Evolutionary conservation across 108 stramenopile genomes (phyloP), one percentile per base, ranked within the genome.

Genomic region (Skeletonema marinoi): DNA sequence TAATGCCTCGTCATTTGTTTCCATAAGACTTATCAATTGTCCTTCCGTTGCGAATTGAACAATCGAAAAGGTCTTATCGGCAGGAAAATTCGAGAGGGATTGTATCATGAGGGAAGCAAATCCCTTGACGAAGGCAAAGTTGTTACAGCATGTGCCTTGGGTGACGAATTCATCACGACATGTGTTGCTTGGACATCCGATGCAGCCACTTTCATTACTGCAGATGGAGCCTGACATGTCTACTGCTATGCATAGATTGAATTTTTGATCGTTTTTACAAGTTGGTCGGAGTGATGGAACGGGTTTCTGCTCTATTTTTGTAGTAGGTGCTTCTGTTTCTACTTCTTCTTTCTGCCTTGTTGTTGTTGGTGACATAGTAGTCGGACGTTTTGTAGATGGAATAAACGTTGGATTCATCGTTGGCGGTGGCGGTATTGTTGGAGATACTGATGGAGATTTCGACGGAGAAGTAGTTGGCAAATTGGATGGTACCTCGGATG

Each of bases 241-340:
- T 16, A 63, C 36, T 0, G 62, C 62, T 16, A 63, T 19, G 25
- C 62, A 63, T 4, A 63, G 31, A 17, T 63, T 63, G 62, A 63
- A 63, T 2, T 63, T 21, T 33, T n/a, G n/a, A 63, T 63, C 62
- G 3, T n/a, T 29, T n/a, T 33, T 63, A 29, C 62, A 63, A n/a
- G 62, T 63, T 17, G 62, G 62, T n/a, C 62, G 62, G 16, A 36
- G 62, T 63, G 62, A 21, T 63, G 62, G 62, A 51, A 51, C 50
- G 4, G 50, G 50, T 51, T 5, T 51, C 50, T 56, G 21, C 19
- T 25, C 9, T 56, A 4, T 4, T n/a, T n/a, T n/a, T n/a, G n/a
- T 56, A n/a, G 3, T n/a, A 6, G 19, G n/a, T 48, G 16, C 46
- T 14, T 48, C 46, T n/a, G 9, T 11, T 48, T 48, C 36, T 48